phyloP scores from a whole-genome alignment of 768 basidiomycete species.

The Chalciporus chontae region DNA sequence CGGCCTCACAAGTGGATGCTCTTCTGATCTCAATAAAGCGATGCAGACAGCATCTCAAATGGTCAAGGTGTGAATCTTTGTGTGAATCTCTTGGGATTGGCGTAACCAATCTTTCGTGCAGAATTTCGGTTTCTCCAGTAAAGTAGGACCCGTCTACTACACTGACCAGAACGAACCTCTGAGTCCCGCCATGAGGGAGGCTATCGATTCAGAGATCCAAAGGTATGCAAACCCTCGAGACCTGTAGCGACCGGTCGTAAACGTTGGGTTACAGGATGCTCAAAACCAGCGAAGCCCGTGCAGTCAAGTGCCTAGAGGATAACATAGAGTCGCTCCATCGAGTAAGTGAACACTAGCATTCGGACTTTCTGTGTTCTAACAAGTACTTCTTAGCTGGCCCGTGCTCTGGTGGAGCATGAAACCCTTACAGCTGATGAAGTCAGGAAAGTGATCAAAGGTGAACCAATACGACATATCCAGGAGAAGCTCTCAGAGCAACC shows the following conservation, averaged over 20 bases:
- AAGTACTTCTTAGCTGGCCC: conserved; percentile 59
- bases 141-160: conserved; percentile 81
- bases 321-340: conserved; percentile 74
- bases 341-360: conserved; percentile 37
- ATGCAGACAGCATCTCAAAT: conserved; percentile 78
- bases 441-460: conserved; percentile 76
- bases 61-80: conserved; percentile 67
- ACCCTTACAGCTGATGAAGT: conserved; percentile 88
- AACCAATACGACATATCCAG: conserved; percentile 67
- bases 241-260: background rate
- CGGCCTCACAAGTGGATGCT: conserved; percentile 88
- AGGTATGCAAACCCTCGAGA: conserved; percentile 45
- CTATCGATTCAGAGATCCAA: conserved; percentile 86
- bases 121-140: conserved; percentile 76
- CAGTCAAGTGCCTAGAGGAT: conserved; percentile 56
- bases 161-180: conserved; percentile 67
- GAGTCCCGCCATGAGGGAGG: conserved; percentile 72
- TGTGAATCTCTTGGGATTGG: background rate
- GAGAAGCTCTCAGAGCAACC: conserved; percentile 61
- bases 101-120: conserved; percentile 25
- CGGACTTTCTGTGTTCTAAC: background rate
- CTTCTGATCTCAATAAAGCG: conserved; percentile 80
- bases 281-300: conserved; percentile 66
- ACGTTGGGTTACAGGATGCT: conserved; percentile 45
- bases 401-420: conserved; percentile 92